A percentile compares a stretch with the other conserved stretches of the same genome.
These are phyloP conservation scores for Orbilia oligospora DNA, from an alignment of 2,329 filamentous ascomycete species.

Conservation along the genomic window DNA sequence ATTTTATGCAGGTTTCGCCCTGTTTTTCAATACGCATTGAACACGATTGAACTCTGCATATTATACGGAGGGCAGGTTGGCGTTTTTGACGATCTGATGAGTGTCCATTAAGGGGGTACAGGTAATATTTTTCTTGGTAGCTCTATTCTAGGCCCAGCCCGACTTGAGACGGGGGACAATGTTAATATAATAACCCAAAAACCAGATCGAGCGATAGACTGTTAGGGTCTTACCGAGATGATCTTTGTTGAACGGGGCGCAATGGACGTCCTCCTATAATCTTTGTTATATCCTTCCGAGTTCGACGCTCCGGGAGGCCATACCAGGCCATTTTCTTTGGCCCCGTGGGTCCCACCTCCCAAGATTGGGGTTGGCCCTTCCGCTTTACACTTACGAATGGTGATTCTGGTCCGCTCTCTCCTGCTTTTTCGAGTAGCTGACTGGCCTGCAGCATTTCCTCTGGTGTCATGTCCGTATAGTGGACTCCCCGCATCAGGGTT, in stretches of 20 bases:
- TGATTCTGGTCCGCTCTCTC: neutral
- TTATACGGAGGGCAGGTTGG: neutral
- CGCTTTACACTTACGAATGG: neutral
- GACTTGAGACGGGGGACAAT: too few species aligned
- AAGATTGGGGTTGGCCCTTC: neutral
- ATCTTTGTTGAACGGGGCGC: neutral
- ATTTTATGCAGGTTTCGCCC: neutral
- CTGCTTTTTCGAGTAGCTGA: neutral
- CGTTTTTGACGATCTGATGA: too few species aligned
- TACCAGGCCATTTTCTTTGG: neutral
- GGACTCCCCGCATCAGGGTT: too few species aligned
- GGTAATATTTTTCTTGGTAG: too few species aligned
- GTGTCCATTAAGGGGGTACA: too few species aligned
- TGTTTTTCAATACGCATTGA: neutral
- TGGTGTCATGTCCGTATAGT: too few species aligned
- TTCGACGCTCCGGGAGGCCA: neutral
- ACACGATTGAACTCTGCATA: neutral
- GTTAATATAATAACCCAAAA: neutral
- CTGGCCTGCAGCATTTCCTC: too few species aligned
- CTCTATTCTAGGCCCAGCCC: too few species aligned
- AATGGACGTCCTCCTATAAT: neutral
- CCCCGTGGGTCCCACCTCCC: neutral
- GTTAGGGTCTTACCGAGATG: neutral
- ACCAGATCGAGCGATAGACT: neutral
- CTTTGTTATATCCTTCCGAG: too few species aligned